Percentiles rank a stretch among this genome's conserved stretches.
Evolutionary conservation across 2,329 filamentous ascomycete genomes (phyloP).

Genomic region (Hypoxylon sp.): DNA sequence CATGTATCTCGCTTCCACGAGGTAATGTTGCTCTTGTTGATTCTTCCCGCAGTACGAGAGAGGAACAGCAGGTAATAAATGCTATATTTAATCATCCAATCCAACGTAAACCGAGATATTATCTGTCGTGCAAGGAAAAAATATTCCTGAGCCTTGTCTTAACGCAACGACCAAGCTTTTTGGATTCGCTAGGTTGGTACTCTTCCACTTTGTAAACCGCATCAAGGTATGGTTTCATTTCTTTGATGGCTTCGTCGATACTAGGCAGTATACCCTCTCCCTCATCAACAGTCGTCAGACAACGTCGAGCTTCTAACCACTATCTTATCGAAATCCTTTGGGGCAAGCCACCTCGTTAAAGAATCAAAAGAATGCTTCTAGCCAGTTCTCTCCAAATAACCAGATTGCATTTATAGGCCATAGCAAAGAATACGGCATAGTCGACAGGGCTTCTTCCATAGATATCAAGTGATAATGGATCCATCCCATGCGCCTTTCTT

Average conservation of each 20-base stretch:
- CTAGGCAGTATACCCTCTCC: not conserved
- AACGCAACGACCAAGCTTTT: not conserved
- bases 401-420: not conserved
- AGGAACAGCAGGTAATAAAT: no score
- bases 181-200: not conserved
- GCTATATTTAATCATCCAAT: no score
- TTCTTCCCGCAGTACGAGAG: no score
- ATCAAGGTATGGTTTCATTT: not conserved
- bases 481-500: not conserved
- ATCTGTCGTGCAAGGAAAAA: no score
- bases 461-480: not conserved
- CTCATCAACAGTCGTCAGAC: not conserved
- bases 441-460: not conserved
- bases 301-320: not conserved
- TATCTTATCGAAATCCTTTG: not conserved
- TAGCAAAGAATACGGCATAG: not conserved
- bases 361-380: not conserved
- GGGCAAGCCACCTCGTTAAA: not conserved
- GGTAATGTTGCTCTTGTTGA: no score
- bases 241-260: not conserved
- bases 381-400: not conserved
- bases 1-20: no score
- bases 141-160: not conserved
- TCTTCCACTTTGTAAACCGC: not conserved
- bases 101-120: no score